Evolutionary conservation across 2,329 filamentous ascomycete species (phyloP).

Genomic region (Botrytis fabae): DNA sequence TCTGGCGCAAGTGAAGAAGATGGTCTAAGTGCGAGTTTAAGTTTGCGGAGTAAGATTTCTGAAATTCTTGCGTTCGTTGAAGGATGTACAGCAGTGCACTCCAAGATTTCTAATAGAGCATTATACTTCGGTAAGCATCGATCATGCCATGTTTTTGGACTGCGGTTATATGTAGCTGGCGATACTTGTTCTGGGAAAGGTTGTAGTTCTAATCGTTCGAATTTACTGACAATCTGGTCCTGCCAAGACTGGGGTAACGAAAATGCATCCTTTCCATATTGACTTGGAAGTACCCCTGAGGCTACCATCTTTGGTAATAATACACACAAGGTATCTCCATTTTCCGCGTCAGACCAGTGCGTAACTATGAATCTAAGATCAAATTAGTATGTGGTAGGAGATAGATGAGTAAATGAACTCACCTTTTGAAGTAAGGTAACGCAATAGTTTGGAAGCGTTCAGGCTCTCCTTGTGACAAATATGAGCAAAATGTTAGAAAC

Average conservation of each 20-base stretch:
- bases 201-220: slow-evolving; percentile 63
- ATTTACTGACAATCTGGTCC: slow-evolving; percentile 68
- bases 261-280: slow-evolving; percentile 55
- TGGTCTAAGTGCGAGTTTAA: slow-evolving; percentile 64
- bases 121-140: slow-evolving; percentile 68
- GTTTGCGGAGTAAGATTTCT: slow-evolving; percentile 63
- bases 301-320: slow-evolving; percentile 66
- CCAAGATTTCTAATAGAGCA: slow-evolving; percentile 63
- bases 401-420: not conserved
- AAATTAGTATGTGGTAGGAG: slow-evolving; percentile 29
- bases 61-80: slow-evolving; percentile 66
- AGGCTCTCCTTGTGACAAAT: slow-evolving; percentile 71
- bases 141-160: slow-evolving; percentile 61
- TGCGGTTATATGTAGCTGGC: slow-evolving; percentile 53
- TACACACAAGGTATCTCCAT: slow-evolving; percentile 69
- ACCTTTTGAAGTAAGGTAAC: slow-evolving; percentile 78
- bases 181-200: slow-evolving; percentile 65
- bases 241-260: slow-evolving; percentile 68
- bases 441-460: slow-evolving; percentile 78
- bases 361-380: slow-evolving; percentile 66
- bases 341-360: slow-evolving; percentile 66
- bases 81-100: slow-evolving; percentile 62
- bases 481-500: slow-evolving; percentile 84
- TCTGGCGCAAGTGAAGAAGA: slow-evolving; percentile 59
- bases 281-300: slow-evolving; percentile 54